Evolutionary conservation across 73 alveolate genomes (phyloP).

Genomic region (Breviolum minutum): DNA sequence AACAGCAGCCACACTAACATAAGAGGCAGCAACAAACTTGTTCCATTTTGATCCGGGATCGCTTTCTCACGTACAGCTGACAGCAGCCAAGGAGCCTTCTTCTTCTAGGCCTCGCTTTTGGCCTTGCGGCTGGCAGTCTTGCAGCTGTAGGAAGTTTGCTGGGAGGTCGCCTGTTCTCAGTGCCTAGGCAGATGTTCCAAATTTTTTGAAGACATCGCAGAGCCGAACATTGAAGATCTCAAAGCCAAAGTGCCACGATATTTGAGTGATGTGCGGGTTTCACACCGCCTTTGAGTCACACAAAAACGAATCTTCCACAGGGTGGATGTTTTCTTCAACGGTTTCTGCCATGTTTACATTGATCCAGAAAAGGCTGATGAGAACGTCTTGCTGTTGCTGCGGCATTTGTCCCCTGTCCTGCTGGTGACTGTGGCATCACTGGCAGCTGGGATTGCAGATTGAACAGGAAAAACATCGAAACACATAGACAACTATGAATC

Average conservation of each 20-base stretch:
- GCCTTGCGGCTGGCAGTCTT: conserved; percentile 64
- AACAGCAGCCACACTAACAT: too few species aligned
- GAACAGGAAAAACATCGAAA: neutral
- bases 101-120: conserved; percentile 61
- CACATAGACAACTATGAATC: neutral
- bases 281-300: neutral
- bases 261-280: neutral
- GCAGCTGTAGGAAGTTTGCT: conserved; percentile 44
- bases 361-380: conserved; percentile 24
- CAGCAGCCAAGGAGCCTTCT: conserved; percentile 40
- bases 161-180: conserved; percentile 86
- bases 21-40: too few species aligned
- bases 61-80: neutral
- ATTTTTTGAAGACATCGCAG: neutral
- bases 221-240: neutral
- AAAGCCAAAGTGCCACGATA: neutral
- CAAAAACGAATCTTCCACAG: neutral
- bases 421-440: conserved; percentile 70
- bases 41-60: too few species aligned
- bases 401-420: conserved; percentile 53
- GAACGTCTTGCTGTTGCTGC: conserved; percentile 45
- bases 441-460: neutral
- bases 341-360: too few species aligned
- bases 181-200: neutral
- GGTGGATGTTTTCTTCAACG: neutral